Percentiles rank a stretch among this genome's conserved stretches.
Evolutionary conservation across 768 basidiomycete species (phyloP).

Genomic region (Candolleomyces aberdarensis): DNA sequence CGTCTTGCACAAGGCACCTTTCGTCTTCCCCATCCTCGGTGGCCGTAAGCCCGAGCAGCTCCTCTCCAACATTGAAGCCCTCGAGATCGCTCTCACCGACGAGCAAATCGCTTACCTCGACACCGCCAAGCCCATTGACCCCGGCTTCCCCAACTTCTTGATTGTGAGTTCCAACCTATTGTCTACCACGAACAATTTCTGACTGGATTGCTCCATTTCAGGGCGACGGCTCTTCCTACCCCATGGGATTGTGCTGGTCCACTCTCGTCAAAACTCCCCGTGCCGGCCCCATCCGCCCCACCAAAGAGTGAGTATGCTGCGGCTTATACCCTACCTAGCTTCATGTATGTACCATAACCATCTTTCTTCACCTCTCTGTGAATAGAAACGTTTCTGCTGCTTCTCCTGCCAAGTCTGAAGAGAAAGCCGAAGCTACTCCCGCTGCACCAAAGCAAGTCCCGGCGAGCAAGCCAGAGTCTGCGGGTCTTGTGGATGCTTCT

Average conservation of each 20-base stretch:
- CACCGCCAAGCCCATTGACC: conserved; percentile 13
- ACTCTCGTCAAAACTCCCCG: neutral
- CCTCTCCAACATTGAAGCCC: conserved; percentile 39
- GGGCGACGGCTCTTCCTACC: conserved; percentile 1
- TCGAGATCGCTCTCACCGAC: conserved; percentile 33
- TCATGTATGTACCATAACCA: neutral
- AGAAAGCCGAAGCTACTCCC: neutral
- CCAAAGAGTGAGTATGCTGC: conserved; percentile 1
- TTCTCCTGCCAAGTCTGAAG: neutral
- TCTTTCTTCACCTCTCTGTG: neutral
- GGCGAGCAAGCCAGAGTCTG: no score
- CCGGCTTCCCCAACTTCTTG: conserved; percentile 3
- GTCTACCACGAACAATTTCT: neutral
- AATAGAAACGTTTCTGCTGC: neutral
- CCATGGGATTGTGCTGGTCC: neutral
- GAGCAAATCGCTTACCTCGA: conserved; percentile 41
- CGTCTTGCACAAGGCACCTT: conserved; percentile 49
- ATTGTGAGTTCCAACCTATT: conserved; percentile 4
- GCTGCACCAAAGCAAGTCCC: neutral
- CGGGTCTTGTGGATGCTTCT: no score
- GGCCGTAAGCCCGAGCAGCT: conserved; percentile 39
- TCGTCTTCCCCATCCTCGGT: conserved; percentile 43
- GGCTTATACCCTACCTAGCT: neutral
- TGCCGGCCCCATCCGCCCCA: neutral
- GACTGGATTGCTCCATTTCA: neutral